Evolutionary conservation across 1,139 yeast genomes (phyloP), one percentile per base, ranked within the genome.

Genomic region (Scheffersomyces parashehatae): DNA sequence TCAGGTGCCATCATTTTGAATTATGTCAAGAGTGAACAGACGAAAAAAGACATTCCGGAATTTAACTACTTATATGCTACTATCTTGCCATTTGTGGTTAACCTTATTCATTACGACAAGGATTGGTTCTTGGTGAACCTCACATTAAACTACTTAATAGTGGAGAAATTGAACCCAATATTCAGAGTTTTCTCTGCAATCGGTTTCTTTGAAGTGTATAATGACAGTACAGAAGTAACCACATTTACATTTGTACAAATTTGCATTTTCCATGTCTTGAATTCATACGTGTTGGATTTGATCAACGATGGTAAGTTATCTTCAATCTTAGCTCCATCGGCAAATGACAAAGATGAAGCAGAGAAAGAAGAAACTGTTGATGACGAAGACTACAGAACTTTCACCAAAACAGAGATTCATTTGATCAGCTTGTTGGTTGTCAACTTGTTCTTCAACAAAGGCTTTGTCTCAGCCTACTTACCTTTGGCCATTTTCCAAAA

Each of bases 341-440:
- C 38, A 39, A 50, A 49, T 13, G 55, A 52, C 15, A 54, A 56
- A 14, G 47, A 50, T 3, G 45, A 52, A 14, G 54, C 32, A 46
- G 37, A 26, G 7, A 32, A 42, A 14, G 43, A 35, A 10, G 37
- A 30, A 15, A 39, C 40, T 12, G 32, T 32, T 8, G 15, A 43
- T 2, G 31, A 41, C 9, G 46, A 43, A 24, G 37, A 38, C 15
- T 42, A 42, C 29, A 49, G 47, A 20, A 65, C 70, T 12, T 60
- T 73, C 46, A 62, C 59, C 31, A 58, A 56, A 36, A 51, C 77
- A 2, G 79, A 74, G 45, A 62, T 71, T 39, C 78, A 73, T 39
- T 50, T 73, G 15, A 47, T 71, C 26, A 45, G 65, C 6, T 44
- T 72, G 10, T 50, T 64, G 13, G 32, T 70, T 9, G 58, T 60